Evolutionary conservation across 1,139 yeast genomes (phyloP).

Genomic region (Blastobotrys apis): DNA sequence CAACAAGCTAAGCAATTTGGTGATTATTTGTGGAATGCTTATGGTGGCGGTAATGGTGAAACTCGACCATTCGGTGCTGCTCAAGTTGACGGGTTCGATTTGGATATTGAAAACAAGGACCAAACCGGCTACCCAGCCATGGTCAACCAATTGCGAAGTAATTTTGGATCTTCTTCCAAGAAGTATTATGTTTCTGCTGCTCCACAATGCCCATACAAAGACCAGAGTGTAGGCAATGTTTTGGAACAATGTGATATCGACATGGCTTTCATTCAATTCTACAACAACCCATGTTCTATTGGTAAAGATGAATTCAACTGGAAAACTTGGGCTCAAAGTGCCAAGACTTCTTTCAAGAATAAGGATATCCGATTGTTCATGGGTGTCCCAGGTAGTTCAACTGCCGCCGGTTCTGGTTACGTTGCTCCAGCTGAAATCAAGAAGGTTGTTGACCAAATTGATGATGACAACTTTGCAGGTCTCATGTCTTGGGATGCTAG

Average conservation of each 20-base stretch:
- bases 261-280: slow-evolving; percentile 87
- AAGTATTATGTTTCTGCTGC: slow-evolving; percentile 82
- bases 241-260: slow-evolving; percentile 62
- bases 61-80: slow-evolving; percentile 74
- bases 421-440: slow-evolving; percentile 31
- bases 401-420: slow-evolving; percentile 71
- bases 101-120: slow-evolving; percentile 58
- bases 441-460: slow-evolving; percentile 34
- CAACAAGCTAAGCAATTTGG: slow-evolving; percentile 67
- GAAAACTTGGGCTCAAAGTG: slow-evolving; percentile 77
- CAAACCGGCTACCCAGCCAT: slow-evolving; percentile 52
- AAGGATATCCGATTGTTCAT: slow-evolving; percentile 42
- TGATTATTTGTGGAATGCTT: slow-evolving; percentile 70
- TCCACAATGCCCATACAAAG: slow-evolving; percentile 94
- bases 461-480: slow-evolving; percentile 66
- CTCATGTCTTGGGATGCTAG: slow-evolving; percentile 91
- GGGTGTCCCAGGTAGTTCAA: slow-evolving; percentile 55
- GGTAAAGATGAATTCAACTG: slow-evolving; percentile 57
- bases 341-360: slow-evolving; percentile 54
- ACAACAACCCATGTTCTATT: slow-evolving; percentile 72
- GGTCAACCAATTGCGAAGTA: slow-evolving; percentile 49
- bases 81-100: slow-evolving; percentile 65
- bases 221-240: slow-evolving; percentile 70
- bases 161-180: slow-evolving; percentile 44
- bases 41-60: slow-evolving; percentile 74